Conservation (phyloP, 2,329 filamentous ascomycete species). For the Arthroderma sp. region DNA sequence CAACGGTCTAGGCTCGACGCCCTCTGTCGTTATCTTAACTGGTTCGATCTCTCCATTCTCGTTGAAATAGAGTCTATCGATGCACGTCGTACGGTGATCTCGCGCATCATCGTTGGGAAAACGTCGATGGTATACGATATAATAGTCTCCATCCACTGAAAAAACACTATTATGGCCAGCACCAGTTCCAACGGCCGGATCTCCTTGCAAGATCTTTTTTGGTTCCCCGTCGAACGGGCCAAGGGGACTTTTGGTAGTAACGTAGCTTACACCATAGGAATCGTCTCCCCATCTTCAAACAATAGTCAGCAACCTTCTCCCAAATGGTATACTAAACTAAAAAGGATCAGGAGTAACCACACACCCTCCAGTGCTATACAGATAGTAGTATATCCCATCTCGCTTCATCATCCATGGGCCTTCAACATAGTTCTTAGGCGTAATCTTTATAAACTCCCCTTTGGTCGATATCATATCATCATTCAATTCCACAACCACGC, state of each 20-base stretch:
- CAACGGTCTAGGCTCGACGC: constrained; percentile 12
- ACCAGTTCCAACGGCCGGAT: constrained; percentile 18
- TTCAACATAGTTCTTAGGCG: constrained; percentile 34
- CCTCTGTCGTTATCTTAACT: constrained; percentile 27
- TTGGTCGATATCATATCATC: constrained; percentile 34
- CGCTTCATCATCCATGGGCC: constrained; percentile 34
- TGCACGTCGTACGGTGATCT: constrained; percentile 36
- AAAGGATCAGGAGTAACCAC: constrained; percentile 4
- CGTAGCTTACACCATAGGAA: constrained; percentile 35
- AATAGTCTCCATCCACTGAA: constrained; percentile 29
- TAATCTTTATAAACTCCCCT: constrained; percentile 34
- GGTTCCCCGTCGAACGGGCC: constrained; percentile 30
- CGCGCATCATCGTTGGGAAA: constrained; percentile 32
- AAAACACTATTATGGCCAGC: constrained; percentile 34
- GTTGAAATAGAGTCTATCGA: constrained; percentile 38
- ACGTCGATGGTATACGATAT: constrained; percentile 36
- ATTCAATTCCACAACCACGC: constrained; percentile 31
- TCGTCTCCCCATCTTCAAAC: constrained; percentile 31
- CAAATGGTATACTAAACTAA: not conserved
- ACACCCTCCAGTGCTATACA: constrained; percentile 33
- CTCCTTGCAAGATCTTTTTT: constrained; percentile 24
- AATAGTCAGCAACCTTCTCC: not conserved
- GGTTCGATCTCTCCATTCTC: constrained; percentile 31
- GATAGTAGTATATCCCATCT: constrained; percentile 30
- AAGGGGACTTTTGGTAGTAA: constrained; percentile 27